These are phyloP conservation scores for Botrytis cinerea DNA, from an alignment of 2,329 filamentous ascomycete genomes.

Conservation along the genomic window DNA sequence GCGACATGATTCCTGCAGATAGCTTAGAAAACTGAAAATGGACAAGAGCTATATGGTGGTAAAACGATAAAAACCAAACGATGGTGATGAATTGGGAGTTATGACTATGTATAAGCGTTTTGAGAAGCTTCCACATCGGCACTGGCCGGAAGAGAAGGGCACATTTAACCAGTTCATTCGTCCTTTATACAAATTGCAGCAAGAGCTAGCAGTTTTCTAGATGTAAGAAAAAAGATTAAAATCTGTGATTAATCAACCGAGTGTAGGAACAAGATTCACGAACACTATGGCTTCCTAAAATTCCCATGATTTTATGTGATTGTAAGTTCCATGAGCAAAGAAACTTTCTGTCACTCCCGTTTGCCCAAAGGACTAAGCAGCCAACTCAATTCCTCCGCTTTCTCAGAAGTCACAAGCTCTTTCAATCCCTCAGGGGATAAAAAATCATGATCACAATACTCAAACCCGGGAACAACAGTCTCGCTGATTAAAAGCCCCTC, in stretches of 20 bases:
- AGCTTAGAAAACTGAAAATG: background rate
- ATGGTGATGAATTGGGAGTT: background rate
- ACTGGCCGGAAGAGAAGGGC: background rate
- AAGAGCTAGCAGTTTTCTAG: background rate
- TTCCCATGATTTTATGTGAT: background rate
- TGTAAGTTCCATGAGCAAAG: background rate
- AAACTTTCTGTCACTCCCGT: background rate
- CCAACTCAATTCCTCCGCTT: constrained; percentile 52
- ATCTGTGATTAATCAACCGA: background rate
- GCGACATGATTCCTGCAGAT: background rate
- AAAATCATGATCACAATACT: constrained; percentile 68
- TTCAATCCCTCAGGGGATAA: constrained; percentile 53
- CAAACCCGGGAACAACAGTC: constrained; percentile 68
- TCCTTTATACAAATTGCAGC: background rate
- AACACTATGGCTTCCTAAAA: background rate
- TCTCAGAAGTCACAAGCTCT: constrained; percentile 54
- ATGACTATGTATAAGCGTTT: background rate
- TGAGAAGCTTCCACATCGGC: background rate
- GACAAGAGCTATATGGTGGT: background rate
- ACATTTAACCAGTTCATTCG: background rate
- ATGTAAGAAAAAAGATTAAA: background rate
- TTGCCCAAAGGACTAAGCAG: constrained; percentile 44
- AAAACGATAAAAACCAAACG: background rate
- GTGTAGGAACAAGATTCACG: background rate
- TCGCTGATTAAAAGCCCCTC: constrained; percentile 64